A percentile compares a stretch with the other conserved stretches of the same genome.
Evolutionary conservation across 179 eudicot species (phyloP).

Genomic region (Carnegiea gigantea): DNA sequence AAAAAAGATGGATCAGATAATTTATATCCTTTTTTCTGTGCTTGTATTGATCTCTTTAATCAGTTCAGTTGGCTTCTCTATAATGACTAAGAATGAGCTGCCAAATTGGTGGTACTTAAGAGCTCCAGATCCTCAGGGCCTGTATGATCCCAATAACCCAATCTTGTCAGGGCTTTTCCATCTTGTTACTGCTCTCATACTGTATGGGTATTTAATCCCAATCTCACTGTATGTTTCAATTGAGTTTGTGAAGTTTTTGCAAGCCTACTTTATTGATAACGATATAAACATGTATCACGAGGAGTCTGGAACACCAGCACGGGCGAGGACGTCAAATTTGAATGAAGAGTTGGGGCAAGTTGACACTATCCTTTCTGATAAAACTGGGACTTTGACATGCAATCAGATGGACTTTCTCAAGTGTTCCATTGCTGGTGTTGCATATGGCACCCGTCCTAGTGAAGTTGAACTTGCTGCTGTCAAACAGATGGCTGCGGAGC

Average conservation of each 20-base stretch:
- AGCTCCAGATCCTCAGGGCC: conserved; percentile 27
- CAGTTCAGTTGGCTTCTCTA: conserved; percentile 49
- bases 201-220: conserved; percentile 91
- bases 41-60: conserved; percentile 48
- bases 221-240: conserved; percentile 94
- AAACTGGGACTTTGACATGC: conserved; percentile 96
- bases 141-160: conserved; percentile 38
- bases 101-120: conserved; percentile 45
- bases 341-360: conserved; percentile 97
- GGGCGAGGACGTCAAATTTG: conserved; percentile 93
- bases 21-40: conserved; percentile 47
- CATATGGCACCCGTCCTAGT: conserved; percentile 75
- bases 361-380: conserved; percentile 96
- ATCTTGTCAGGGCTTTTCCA: conserved; percentile 66
- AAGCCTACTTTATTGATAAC: conserved; percentile 82
- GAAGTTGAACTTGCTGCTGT: conserved; percentile 96
- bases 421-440: conserved; percentile 84
- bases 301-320: conserved; percentile 91
- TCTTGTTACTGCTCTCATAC: conserved; percentile 87
- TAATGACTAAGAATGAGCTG: conserved; percentile 38
- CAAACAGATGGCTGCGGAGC: conserved; percentile 77
- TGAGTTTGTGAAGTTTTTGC: conserved; percentile 95
- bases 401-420: conserved; percentile 97
- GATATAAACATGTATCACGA: conserved; percentile 86
- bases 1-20: conserved; percentile 51